Evolutionary conservation across 129 eudicot species (phyloP).

Genomic region (Tagetes patula): DNA sequence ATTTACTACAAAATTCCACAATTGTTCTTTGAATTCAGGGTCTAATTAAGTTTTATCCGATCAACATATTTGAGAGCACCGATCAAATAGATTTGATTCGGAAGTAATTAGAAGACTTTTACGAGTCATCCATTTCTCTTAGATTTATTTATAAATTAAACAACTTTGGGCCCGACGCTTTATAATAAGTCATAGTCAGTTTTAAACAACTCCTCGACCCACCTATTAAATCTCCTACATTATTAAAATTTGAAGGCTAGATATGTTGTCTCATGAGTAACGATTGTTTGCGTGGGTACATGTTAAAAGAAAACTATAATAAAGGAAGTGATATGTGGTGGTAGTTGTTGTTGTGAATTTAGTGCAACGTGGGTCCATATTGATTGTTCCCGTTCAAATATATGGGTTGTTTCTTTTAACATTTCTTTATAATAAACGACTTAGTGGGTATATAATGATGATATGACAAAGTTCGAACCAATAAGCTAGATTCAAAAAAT

Average conservation of each 20-base stretch:
- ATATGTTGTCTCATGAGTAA: background rate
- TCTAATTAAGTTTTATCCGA: too few relatives aligned
- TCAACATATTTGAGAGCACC: too few relatives aligned
- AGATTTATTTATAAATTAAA: too few relatives aligned
- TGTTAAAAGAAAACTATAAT: background rate
- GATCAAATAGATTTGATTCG: too few relatives aligned
- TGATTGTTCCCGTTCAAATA: background rate
- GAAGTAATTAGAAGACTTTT: too few relatives aligned
- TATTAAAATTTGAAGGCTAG: background rate
- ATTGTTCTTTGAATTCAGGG: too few relatives aligned
- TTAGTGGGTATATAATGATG: background rate
- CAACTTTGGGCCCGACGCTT: background rate
- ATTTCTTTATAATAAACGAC: too few relatives aligned
- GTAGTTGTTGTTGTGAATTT: background rate
- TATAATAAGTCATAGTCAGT: background rate
- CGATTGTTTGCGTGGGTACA: background rate
- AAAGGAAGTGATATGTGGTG: background rate
- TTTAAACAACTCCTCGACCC: background rate
- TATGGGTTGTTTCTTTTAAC: too few relatives aligned
- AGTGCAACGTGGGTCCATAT: slow-evolving; percentile 1
- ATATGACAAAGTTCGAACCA: background rate
- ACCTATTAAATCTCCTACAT: background rate
- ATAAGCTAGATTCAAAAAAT: background rate
- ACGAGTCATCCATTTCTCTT: too few relatives aligned
- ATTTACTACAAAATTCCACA: too few relatives aligned